Conservation (phyloP, 352 stramenopile species). For the Phytophthora uliginosa region DNA sequence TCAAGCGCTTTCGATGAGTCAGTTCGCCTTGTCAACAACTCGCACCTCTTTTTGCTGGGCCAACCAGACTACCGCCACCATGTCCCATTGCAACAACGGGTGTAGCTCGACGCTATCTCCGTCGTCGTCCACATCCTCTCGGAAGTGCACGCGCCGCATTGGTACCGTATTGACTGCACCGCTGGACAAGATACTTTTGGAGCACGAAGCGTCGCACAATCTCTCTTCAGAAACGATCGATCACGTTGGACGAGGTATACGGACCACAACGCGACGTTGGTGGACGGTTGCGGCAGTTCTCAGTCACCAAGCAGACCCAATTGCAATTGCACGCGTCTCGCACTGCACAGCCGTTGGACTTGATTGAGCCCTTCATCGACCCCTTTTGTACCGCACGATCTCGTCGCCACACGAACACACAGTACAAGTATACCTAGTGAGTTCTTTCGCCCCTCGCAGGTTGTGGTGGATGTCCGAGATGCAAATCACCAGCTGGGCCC, state of each 20-base stretch:
- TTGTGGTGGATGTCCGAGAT: slow-evolving; percentile 9
- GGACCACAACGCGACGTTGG: slow-evolving; percentile 16
- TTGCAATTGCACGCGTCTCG: slow-evolving; percentile 7
- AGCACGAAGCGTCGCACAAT: slow-evolving; percentile 30
- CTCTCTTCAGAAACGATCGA: slow-evolving; percentile 17
- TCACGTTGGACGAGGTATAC: slow-evolving; percentile 35
- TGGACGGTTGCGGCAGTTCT: slow-evolving; percentile 15
- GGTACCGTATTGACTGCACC: background rate
- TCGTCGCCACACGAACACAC: background rate
- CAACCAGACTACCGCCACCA: slow-evolving; percentile 49
- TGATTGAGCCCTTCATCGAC: slow-evolving; percentile 15
- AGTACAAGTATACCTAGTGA: background rate
- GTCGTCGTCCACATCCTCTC: slow-evolving; percentile 28
- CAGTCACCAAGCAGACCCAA: slow-evolving; percentile 14
- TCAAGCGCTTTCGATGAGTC: background rate
- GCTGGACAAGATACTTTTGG: slow-evolving; percentile 32
- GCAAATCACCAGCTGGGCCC: slow-evolving; percentile 34
- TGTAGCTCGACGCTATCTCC: slow-evolving; percentile 38
- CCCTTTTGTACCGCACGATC: background rate
- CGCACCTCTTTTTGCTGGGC: slow-evolving; percentile 51
- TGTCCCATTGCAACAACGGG: slow-evolving; percentile 69
- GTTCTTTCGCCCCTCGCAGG: background rate
- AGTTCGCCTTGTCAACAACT: background rate
- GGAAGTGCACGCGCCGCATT: slow-evolving; percentile 43
- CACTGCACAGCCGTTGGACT: slow-evolving; percentile 6